These are phyloP conservation scores for Friedmanniomyces simplex DNA, from an alignment of 495 filamentous ascomycete genomes.

Conservation along the genomic window DNA sequence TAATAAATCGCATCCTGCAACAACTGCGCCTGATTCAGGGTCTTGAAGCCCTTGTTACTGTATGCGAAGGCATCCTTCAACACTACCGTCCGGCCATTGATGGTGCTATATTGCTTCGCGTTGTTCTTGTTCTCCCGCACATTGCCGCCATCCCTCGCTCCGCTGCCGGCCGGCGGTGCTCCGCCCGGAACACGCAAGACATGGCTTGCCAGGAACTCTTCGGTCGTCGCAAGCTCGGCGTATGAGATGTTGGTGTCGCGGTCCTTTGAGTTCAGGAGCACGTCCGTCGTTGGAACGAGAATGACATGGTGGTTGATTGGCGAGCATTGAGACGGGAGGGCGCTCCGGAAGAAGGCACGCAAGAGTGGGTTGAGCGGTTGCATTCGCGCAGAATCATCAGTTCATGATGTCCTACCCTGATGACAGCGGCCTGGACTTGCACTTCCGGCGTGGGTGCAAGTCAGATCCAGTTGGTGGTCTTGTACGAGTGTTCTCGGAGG, in stretches of 20 bases:
- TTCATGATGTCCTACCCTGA: background rate
- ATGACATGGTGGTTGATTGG: constrained; percentile 88
- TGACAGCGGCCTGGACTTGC: background rate
- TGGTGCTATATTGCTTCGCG: constrained; percentile 81
- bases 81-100: constrained; percentile 87
- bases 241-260: constrained; percentile 69
- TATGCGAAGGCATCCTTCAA: constrained; percentile 90
- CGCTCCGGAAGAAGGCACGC: constrained; percentile 94
- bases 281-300: constrained; percentile 86
- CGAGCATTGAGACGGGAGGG: constrained; percentile 83
- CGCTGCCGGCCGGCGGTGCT: constrained; percentile 43
- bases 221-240: constrained; percentile 69
- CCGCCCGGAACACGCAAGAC: constrained; percentile 71
- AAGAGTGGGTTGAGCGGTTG: constrained; percentile 92
- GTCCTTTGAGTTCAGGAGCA: constrained; percentile 79
- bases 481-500: too few species aligned
- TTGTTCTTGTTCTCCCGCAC: constrained; percentile 87
- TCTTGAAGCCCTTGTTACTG: constrained; percentile 96
- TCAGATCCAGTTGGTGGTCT: too few species aligned
- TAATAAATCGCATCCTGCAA: constrained; percentile 82
- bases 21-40: constrained; percentile 79
- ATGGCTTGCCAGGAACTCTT: constrained; percentile 96
- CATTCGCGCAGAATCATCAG: background rate
- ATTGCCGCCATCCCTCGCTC: constrained; percentile 49
- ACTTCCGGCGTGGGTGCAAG: background rate